A percentile compares a stretch with the other conserved stretches of the same genome.
Evolutionary conservation across 2,329 filamentous ascomycete species (phyloP).

Genomic region (Chrysosphaeria jannelii): DNA sequence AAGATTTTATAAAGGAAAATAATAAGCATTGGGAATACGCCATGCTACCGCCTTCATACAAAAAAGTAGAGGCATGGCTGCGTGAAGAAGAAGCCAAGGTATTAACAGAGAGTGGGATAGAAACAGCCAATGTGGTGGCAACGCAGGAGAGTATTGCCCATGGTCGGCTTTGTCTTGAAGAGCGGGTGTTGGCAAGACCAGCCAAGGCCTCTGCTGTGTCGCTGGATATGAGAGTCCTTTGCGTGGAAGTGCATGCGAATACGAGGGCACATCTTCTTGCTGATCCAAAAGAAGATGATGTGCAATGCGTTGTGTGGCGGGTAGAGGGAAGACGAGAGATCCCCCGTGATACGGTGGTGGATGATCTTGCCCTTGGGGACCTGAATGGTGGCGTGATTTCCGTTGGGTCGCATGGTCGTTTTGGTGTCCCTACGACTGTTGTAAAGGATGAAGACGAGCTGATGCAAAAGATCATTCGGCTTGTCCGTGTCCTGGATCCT

Average conservation of each 20-base stretch:
- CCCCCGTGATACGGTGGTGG: not conserved
- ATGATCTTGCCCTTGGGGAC: constrained; percentile 9
- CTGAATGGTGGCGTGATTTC: constrained; percentile 38
- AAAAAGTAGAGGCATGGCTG: constrained; percentile 43
- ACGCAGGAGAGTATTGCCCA: constrained; percentile 1
- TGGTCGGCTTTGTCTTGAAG: constrained; percentile 1
- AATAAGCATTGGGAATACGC: constrained; percentile 39
- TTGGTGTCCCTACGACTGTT: constrained; percentile 33
- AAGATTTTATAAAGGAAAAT: not conserved
- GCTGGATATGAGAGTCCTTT: constrained; percentile 93
- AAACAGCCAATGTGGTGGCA: not conserved
- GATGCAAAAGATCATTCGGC: constrained; percentile 58
- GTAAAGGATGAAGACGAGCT: constrained; percentile 65
- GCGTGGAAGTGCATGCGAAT: constrained; percentile 74
- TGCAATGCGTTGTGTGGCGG: constrained; percentile 77
- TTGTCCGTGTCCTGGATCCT: constrained; percentile 60
- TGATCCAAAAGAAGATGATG: constrained; percentile 70
- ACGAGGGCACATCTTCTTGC: constrained; percentile 54
- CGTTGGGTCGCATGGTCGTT: constrained; percentile 23
- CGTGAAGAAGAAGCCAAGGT: constrained; percentile 9
- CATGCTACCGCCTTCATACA: constrained; percentile 33
- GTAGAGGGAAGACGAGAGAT: constrained; percentile 22
- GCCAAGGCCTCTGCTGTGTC: not conserved
- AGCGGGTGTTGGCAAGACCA: too few species aligned
- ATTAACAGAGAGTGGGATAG: constrained; percentile 4